Conservation (phyloP, 176 grass and related monocot genomes). For the Oryza australiensis region DNA sequence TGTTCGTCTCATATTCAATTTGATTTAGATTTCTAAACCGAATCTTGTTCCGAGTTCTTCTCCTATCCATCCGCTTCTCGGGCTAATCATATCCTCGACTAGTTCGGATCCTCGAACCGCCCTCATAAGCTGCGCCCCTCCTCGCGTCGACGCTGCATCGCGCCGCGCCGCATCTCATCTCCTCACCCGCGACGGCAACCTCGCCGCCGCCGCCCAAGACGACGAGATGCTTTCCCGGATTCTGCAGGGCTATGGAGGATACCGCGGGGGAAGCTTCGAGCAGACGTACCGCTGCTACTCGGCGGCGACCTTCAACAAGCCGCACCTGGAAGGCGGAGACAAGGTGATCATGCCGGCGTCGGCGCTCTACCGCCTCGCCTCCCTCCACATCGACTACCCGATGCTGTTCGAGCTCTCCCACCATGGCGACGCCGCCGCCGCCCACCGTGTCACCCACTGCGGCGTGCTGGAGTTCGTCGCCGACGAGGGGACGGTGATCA, state of each 20-base stretch:
- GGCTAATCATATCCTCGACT: not conserved
- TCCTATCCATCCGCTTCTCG: no score
- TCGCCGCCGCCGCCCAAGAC: not conserved
- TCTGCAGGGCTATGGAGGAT: not conserved
- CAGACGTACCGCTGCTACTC: conserved; percentile 11
- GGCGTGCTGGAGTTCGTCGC: conserved; percentile 15
- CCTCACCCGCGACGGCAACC: no score
- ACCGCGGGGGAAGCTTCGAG: not conserved
- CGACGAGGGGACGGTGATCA: not conserved
- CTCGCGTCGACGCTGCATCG: not conserved
- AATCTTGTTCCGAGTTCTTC: not conserved
- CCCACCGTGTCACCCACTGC: not conserved
- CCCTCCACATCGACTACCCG: not conserved
- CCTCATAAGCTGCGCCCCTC: not conserved
- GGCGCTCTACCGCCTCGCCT: not conserved
- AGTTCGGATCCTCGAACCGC: not conserved
- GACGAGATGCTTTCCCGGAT: not conserved
- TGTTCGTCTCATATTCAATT: not conserved
- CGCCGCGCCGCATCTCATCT: no score
- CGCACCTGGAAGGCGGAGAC: not conserved
- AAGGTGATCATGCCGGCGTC: conserved; percentile 19
- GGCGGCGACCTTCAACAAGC: not conserved
- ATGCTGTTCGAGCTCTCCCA: not conserved
- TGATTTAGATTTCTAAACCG: not conserved
- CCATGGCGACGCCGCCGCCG: not conserved